Evolutionary conservation across 2,329 filamentous ascomycete genomes (phyloP).

Genomic region (Mycosphaerella arachidis): DNA sequence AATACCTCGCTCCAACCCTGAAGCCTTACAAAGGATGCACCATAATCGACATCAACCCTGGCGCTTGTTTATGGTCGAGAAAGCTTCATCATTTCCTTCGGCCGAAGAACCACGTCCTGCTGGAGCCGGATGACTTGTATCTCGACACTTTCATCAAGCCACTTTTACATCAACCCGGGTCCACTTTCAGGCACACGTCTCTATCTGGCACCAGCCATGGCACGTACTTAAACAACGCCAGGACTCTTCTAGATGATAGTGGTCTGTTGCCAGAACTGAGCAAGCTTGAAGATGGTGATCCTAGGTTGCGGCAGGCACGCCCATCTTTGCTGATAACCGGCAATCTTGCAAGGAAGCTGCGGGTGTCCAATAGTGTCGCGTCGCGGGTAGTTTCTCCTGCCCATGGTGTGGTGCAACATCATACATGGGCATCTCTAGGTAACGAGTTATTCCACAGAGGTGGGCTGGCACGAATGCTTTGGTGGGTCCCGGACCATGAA

Average conservation of each 20-base stretch:
- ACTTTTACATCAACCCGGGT: constrained; percentile 37
- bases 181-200: constrained; percentile 46
- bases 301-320: constrained; percentile 54
- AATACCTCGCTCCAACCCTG: constrained; percentile 65
- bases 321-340: constrained; percentile 62
- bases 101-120: constrained; percentile 75
- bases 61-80: constrained; percentile 70
- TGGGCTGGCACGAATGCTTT: constrained; percentile 72
- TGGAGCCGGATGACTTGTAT: constrained; percentile 58
- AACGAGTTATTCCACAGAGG: constrained; percentile 59
- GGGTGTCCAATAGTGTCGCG: not conserved
- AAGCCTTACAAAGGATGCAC: constrained; percentile 71
- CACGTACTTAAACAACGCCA: constrained; percentile 38
- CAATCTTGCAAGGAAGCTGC: constrained; percentile 24
- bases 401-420: constrained; percentile 58
- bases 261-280: constrained; percentile 36
- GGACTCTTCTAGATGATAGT: constrained; percentile 50
- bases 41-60: constrained; percentile 82
- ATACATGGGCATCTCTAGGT: constrained; percentile 51
- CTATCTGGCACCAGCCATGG: constrained; percentile 23
- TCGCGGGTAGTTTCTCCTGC: not conserved
- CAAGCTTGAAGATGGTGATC: constrained; percentile 18
- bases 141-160: constrained; percentile 59
- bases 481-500: constrained; percentile 65
- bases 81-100: constrained; percentile 70